These are phyloP conservation scores for Neckera pumila DNA, from an alignment of 225 moss, liverwort and hornwort species.

Conservation along the genomic window DNA sequence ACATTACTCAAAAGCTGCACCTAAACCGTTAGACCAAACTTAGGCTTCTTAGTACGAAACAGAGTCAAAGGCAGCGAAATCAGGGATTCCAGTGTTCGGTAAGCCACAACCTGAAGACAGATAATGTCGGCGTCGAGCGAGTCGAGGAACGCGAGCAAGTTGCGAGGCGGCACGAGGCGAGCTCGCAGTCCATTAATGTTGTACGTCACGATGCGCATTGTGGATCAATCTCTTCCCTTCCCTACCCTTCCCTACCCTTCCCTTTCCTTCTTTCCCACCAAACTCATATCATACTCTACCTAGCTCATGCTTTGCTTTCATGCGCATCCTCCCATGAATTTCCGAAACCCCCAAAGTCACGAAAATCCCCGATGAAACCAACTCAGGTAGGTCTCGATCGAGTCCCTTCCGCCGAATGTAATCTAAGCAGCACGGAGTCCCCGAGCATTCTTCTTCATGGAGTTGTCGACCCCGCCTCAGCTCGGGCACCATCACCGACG, in stretches of 20 bases:
- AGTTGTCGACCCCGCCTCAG: neutral
- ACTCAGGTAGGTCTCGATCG: neutral
- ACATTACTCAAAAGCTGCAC: neutral
- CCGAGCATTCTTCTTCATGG: neutral
- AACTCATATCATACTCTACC: neutral
- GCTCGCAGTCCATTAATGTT: constrained; percentile 59
- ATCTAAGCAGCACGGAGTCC: neutral
- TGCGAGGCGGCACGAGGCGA: constrained; percentile 45
- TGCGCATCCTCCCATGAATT: neutral
- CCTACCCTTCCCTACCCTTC: neutral
- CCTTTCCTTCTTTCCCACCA: neutral
- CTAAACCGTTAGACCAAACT: neutral
- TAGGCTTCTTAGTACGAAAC: neutral
- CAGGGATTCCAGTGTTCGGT: no score
- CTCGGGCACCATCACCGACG: neutral
- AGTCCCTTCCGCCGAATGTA: neutral
- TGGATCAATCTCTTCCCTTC: neutral
- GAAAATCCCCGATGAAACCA: no score
- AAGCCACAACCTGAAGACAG: constrained; percentile 38
- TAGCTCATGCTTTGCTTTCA: neutral
- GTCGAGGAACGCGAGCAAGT: constrained; percentile 35
- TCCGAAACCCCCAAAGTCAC: neutral
- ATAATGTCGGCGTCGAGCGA: constrained; percentile 45
- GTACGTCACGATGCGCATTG: constrained; percentile 57
- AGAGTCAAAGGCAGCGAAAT: neutral